Base-by-base conservation (phyloP, 257 asterid genomes). In the Solanum bukasovii region DNA sequence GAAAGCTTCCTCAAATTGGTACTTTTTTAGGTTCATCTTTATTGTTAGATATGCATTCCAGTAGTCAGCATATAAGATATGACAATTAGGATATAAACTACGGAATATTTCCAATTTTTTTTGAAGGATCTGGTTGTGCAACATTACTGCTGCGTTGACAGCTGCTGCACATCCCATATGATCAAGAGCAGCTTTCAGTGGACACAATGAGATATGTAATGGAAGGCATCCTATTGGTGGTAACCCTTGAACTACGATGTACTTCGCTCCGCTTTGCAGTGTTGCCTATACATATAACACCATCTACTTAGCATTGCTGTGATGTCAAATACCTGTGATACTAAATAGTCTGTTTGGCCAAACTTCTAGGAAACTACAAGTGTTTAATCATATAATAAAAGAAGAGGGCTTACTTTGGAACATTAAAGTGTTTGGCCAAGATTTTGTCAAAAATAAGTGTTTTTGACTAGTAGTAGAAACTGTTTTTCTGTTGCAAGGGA, bases 201-300 rank as follows among this genome's bases (percentile, higher is more conserved):
- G 78, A 70, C 88, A 40, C 67, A 84, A 65, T 4, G 92, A 84
- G 59, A 90, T 84, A 85, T 72, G 90, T 9, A 90, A 37, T 2
- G 94, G 92, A 86, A 91, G 88, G 89, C 95, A 93, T n/a, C 94
- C 94, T 59, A 93, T 75, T 1, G 93, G 94, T 33, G 94, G 96
- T 40, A 92, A 85, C 27, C 93, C 96, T 88, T 89, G 94, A 49
- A 92, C 93, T 4, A 90, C 90, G 2, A 92, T 10, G 35, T 89
- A 90, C 74, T 90, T 91, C 49, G 92, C 93, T 52, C 95, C 94
- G 4, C 79, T 83, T 5, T 40, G 71, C 84, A 90, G 73, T 86
- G 90, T 59, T 81, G 87, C 46, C 93, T 91, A 42, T 67, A 40
- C 88, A 72, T 25, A 42, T 21, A 88, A 9, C 52, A 56, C 59